A percentile compares a stretch with the other conserved stretches of the same genome.
Conservation (phyloP, 306 rosid species). For the Citrullus colocynthis region DNA sequence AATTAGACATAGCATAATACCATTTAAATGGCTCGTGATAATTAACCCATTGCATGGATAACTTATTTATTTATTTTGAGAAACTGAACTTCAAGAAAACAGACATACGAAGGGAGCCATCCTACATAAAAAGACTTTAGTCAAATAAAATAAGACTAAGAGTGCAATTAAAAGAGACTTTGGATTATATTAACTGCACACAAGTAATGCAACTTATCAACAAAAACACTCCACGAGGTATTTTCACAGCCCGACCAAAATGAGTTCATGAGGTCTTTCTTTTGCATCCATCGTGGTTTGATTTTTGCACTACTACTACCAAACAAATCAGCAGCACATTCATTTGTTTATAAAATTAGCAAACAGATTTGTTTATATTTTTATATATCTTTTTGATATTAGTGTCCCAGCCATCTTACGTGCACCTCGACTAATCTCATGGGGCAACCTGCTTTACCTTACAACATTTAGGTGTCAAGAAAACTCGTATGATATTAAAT, state of each 20-base stretch:
- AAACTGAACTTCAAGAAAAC: too few relatives aligned
- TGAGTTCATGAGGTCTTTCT: not conserved
- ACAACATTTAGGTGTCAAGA: too few relatives aligned
- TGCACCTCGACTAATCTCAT: too few relatives aligned
- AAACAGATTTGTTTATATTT: not conserved
- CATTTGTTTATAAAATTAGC: not conserved
- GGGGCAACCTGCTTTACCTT: too few relatives aligned
- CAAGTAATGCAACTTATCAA: not conserved
- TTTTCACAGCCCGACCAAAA: not conserved
- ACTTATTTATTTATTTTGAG: not conserved
- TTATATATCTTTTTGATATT: too few relatives aligned
- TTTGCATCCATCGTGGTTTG: not conserved
- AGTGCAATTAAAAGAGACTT: not conserved
- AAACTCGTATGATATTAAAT: too few relatives aligned
- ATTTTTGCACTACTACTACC: not conserved
- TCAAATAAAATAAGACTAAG: not conserved
- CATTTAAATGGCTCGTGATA: not conserved
- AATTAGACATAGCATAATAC: not conserved
- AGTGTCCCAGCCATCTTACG: too few relatives aligned
- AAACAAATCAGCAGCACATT: not conserved
- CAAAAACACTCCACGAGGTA: not conserved
- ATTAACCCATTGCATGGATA: not conserved
- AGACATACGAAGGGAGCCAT: not conserved
- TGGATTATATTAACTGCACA: too few relatives aligned
- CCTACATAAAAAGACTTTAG: not conserved